A percentile compares a stretch with the other conserved stretches of the same genome.
phyloP scores from a whole-genome alignment of 2,329 filamentous ascomycete species.

The Alternaria sp. region DNA sequence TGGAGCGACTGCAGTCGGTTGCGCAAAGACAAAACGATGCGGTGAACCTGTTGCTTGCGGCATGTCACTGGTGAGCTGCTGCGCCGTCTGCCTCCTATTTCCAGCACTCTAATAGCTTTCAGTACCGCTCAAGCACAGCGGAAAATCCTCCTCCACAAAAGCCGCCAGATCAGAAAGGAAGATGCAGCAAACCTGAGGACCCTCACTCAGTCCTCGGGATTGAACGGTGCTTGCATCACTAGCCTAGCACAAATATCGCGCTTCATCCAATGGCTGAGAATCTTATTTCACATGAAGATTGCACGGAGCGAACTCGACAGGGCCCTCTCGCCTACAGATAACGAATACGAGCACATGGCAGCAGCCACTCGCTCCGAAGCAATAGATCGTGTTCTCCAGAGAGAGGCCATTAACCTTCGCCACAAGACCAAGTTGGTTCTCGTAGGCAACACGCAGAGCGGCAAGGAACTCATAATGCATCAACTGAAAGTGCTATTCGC shows the following conservation, averaged over 20 bases:
- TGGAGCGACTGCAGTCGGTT: conserved; percentile 44
- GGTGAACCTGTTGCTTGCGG: conserved; percentile 43
- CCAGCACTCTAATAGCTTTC: conserved; percentile 32
- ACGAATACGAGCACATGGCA: conserved; percentile 45
- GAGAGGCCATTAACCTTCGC: conserved; percentile 44
- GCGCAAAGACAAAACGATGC: conserved; percentile 48
- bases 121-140: conserved; percentile 49
- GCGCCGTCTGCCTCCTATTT: neutral
- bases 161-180: conserved; percentile 47
- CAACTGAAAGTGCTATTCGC: conserved; percentile 50
- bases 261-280: conserved; percentile 46
- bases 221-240: conserved; percentile 41
- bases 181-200: conserved; percentile 43
- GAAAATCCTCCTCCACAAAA: conserved; percentile 50
- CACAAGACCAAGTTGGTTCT: conserved; percentile 49
- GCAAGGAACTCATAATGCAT: conserved; percentile 50
- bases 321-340: conserved; percentile 35
- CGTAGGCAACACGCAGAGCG: conserved; percentile 40
- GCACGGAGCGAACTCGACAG: conserved; percentile 26
- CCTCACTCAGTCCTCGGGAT: conserved; percentile 41
- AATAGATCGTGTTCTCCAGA: conserved; percentile 47
- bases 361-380: conserved; percentile 47
- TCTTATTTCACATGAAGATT: conserved; percentile 43
- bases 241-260: conserved; percentile 42
- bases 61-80: conserved; percentile 42